Percentiles rank a stretch among this genome's conserved stretches.
These are phyloP conservation scores for Penicillium vulpinum DNA, from an alignment of 2,329 filamentous ascomycete genomes.

Conservation along the genomic window DNA sequence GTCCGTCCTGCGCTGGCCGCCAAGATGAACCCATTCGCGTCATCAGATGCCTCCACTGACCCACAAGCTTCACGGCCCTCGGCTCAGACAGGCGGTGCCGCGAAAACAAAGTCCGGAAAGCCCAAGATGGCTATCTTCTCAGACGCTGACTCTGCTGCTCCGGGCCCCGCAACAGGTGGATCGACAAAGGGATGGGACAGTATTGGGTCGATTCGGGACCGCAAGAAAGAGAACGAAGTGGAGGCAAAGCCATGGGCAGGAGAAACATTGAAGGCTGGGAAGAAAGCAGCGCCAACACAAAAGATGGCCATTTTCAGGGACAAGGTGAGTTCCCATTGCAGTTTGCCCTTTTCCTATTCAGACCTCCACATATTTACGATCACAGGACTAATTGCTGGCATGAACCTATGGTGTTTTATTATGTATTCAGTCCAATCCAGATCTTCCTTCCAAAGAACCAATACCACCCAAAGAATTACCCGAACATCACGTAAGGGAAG, in stretches of 20 bases:
- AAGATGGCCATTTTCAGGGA: constrained; percentile 97
- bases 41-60: constrained; percentile 55
- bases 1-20: constrained; percentile 79
- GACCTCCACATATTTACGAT: constrained; percentile 75
- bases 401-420: constrained; percentile 44
- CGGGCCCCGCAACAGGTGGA: constrained; percentile 55
- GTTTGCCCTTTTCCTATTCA: constrained; percentile 38
- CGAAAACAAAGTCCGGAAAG: constrained; percentile 65
- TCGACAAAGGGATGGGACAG: constrained; percentile 81
- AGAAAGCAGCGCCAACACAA: constrained; percentile 70
- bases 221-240: constrained; percentile 90
- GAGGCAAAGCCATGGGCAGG: constrained; percentile 89
- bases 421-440: constrained; percentile 54
- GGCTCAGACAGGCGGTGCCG: constrained; percentile 48
- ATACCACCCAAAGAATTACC: constrained; percentile 57
- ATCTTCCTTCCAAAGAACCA: constrained; percentile 40
- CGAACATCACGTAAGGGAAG: constrained; percentile 76
- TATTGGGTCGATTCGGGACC: constrained; percentile 80
- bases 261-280: constrained; percentile 83
- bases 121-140: constrained; percentile 90
- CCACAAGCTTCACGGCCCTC: constrained; percentile 64
- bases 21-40: constrained; percentile 79
- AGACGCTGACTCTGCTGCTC: constrained; percentile 64
- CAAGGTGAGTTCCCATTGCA: constrained; percentile 68
- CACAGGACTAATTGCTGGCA: constrained; percentile 87